These are phyloP conservation scores for Candida taoyuanica DNA, from an alignment of 805 yeast species.

Conservation along the genomic window DNA sequence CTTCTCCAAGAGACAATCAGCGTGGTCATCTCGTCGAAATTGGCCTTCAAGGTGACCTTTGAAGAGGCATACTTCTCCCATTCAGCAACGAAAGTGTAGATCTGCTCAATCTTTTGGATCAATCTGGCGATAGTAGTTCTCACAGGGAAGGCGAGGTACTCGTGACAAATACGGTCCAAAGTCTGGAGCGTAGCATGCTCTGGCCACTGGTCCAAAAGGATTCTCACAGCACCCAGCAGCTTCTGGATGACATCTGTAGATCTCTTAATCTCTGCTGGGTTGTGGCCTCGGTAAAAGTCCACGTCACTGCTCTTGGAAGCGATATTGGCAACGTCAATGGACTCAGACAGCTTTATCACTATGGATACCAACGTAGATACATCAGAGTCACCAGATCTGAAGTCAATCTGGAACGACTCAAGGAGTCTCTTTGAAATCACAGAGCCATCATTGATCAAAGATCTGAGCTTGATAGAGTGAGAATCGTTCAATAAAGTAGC, in stretches of 20 bases:
- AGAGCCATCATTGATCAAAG: constrained; percentile 40
- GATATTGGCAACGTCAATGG: constrained; percentile 29
- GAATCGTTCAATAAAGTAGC: constrained; percentile 32
- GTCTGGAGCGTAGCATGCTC: constrained; percentile 88
- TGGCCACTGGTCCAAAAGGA: constrained; percentile 72
- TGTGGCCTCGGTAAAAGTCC: constrained; percentile 63
- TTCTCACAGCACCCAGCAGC: constrained; percentile 40
- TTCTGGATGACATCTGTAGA: constrained; percentile 49
- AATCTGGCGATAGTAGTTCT: constrained; percentile 71
- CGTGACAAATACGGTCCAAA: constrained; percentile 57
- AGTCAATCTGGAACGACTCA: constrained; percentile 18
- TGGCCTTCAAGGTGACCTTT: constrained; percentile 57
- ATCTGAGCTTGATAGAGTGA: constrained; percentile 16
- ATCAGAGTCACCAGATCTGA: constrained; percentile 22
- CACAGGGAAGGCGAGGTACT: constrained; percentile 57
- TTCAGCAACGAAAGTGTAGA: constrained; percentile 75
- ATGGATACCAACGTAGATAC: constrained; percentile 33
- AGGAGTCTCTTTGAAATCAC: constrained; percentile 28
- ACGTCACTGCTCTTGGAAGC: constrained; percentile 32
- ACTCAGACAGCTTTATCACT: constrained; percentile 30
- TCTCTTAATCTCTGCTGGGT: constrained; percentile 52
- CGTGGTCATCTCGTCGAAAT: constrained; percentile 53
- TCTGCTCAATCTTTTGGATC: constrained; percentile 79
- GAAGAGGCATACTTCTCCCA: constrained; percentile 92
- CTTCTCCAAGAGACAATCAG: constrained; percentile 89